phyloP scores from a whole-genome alignment of 1,284 basidiomycete species.

The Austroboletus novae-zelandiae region DNA sequence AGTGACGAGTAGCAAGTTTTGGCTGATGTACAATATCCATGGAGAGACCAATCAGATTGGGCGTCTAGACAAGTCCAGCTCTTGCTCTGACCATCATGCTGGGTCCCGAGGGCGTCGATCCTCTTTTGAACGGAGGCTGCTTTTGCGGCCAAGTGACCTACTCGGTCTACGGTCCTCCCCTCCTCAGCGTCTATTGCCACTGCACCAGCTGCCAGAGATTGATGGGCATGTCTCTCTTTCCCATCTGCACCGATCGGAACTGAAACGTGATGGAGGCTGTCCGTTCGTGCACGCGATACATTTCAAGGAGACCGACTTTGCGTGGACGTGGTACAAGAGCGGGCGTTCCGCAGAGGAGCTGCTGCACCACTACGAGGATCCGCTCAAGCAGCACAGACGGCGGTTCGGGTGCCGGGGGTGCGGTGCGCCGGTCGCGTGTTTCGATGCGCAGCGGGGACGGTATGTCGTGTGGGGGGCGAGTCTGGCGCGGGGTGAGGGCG shows the following conservation, averaged over 20 bases:
- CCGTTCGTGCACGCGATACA: constrained; percentile 63
- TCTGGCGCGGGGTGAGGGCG: constrained; percentile 48
- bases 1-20: too few relatives aligned
- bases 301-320: constrained; percentile 45
- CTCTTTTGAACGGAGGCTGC: constrained; percentile 42
- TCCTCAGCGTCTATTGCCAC: constrained; percentile 61
- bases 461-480: constrained; percentile 57
- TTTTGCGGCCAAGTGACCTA: constrained; percentile 53
- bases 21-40: too few relatives aligned
- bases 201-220: constrained; percentile 62
- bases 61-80: not conserved
- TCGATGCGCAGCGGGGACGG: constrained; percentile 43
- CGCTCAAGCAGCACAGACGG: constrained; percentile 51
- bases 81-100: constrained; percentile 6
- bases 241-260: not conserved
- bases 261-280: constrained; percentile 39
- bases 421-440: constrained; percentile 49
- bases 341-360: constrained; percentile 30
- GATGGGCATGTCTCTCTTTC: constrained; percentile 38
- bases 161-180: constrained; percentile 43
- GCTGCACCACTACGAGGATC: constrained; percentile 46
- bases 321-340: constrained; percentile 44
- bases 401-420: constrained; percentile 60
- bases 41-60: too few relatives aligned
- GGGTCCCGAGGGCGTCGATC: constrained; percentile 8